Evolutionary conservation across 768 basidiomycete genomes (phyloP).

Genomic region (Fomitopsis serialis): DNA sequence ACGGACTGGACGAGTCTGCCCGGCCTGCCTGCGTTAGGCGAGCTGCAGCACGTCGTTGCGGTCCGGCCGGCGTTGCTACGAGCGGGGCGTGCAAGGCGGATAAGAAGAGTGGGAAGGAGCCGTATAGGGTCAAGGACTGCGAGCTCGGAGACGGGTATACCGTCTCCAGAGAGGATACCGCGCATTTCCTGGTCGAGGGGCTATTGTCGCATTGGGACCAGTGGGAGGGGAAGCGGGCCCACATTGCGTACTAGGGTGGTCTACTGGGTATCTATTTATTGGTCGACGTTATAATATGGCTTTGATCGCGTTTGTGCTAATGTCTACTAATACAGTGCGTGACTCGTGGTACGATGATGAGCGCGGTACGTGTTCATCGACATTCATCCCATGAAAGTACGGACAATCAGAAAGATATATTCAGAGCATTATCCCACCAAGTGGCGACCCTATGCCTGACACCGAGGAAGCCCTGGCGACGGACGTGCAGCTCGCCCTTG

Average conservation of each 20-base stretch:
- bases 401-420: too few species aligned
- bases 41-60: constrained; percentile 40
- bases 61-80: constrained; percentile 56
- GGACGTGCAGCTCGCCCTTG: too few species aligned
- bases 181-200: constrained; percentile 55
- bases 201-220: constrained; percentile 45
- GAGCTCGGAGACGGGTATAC: constrained; percentile 33
- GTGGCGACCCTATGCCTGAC: too few species aligned
- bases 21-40: constrained; percentile 38
- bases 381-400: too few species aligned
- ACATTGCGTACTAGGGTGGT: constrained; percentile 52
- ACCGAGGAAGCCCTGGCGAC: too few species aligned
- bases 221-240: constrained; percentile 45
- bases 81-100: constrained; percentile 44
- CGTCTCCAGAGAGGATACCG: constrained; percentile 60
- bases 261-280: too few species aligned
- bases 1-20: constrained; percentile 37
- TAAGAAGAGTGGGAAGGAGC: constrained; percentile 19
- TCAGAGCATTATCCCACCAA: too few species aligned
- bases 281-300: too few species aligned
- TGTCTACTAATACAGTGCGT: too few species aligned
- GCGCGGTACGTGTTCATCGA: too few species aligned
- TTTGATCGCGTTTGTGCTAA: too few species aligned
- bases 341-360: too few species aligned
- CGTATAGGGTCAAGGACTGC: constrained; percentile 39